Evolutionary conservation across 2,329 filamentous ascomycete genomes (phyloP).

Genomic region (Penicillium fuscoglaucum): DNA sequence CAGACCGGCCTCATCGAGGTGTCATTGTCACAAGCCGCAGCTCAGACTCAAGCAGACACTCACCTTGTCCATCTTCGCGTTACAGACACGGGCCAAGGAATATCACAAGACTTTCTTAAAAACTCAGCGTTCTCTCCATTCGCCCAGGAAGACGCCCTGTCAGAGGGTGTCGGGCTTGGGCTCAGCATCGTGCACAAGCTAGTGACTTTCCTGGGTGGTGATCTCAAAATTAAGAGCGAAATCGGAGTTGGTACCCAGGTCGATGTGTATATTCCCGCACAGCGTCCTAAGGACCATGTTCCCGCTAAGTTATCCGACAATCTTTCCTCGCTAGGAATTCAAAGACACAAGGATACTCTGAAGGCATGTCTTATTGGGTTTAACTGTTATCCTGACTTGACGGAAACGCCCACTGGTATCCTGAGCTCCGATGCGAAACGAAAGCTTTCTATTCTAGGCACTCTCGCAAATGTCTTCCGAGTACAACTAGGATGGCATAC

Average conservation of each 20-base stretch:
- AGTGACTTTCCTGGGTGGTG: constrained; percentile 57
- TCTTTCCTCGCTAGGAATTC: neutral
- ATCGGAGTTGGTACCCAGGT: constrained; percentile 31
- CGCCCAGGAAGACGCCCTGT: constrained; percentile 59
- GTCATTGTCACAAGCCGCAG: constrained; percentile 21
- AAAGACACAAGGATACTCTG: neutral
- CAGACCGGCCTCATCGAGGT: constrained; percentile 35
- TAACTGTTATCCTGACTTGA: constrained; percentile 26
- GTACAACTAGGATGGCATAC: constrained; percentile 28
- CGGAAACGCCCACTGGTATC: constrained; percentile 23
- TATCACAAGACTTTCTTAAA: constrained; percentile 59
- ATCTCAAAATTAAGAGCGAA: constrained; percentile 54
- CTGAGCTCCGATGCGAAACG: constrained; percentile 31
- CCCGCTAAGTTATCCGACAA: neutral
- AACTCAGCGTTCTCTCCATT: constrained; percentile 63
- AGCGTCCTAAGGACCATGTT: neutral
- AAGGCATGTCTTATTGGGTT: constrained; percentile 33
- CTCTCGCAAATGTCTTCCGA: constrained; percentile 28
- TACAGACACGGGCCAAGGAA: constrained; percentile 64
- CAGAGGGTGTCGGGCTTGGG: constrained; percentile 63
- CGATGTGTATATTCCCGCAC: constrained; percentile 31
- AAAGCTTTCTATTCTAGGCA: constrained; percentile 29
- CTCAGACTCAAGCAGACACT: constrained; percentile 9
- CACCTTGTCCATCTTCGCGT: constrained; percentile 46
- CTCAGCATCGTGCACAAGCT: constrained; percentile 62